A percentile compares a stretch with the other conserved stretches of the same genome.
phyloP scores from a whole-genome alignment of 2,329 filamentous ascomycete species.

The Penicillium paneum region DNA sequence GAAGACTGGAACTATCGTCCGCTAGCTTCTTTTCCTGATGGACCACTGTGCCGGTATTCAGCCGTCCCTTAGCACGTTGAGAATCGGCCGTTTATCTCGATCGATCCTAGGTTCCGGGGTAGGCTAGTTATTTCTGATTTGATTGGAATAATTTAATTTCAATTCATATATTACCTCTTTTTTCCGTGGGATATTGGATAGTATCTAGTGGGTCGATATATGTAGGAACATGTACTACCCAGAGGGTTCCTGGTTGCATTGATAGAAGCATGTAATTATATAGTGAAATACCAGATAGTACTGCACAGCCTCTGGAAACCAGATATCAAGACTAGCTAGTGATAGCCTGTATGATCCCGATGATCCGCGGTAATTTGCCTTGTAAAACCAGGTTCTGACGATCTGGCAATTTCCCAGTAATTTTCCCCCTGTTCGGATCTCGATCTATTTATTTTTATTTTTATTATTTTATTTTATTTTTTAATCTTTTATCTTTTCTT shows the following conservation, averaged over 20 bases:
- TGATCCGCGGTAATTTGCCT: constrained; percentile 26
- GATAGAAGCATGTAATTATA: neutral
- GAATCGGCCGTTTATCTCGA: constrained; percentile 5
- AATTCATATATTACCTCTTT: too few relatives aligned
- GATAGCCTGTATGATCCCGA: constrained; percentile 20
- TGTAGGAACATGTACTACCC: too few relatives aligned
- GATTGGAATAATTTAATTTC: neutral
- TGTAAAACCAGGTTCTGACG: constrained; percentile 17
- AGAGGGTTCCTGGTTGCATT: too few relatives aligned
- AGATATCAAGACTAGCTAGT: constrained; percentile 16
- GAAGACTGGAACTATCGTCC: neutral
- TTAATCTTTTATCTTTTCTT: neutral
- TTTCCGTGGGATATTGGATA: neutral
- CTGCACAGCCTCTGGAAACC: neutral
- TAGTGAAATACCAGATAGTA: too few relatives aligned
- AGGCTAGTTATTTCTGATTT: neutral
- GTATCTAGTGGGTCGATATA: too few relatives aligned
- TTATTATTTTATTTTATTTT: neutral
- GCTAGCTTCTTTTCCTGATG: neutral
- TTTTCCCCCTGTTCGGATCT: constrained; percentile 9
- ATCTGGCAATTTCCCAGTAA: constrained; percentile 14
- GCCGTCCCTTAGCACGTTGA: constrained; percentile 5
- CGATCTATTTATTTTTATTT: constrained; percentile 7
- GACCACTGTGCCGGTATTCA: neutral
- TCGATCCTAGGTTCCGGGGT: constrained; percentile 1